Conservation (phyloP, 495 filamentous ascomycete genomes). For the Jackrogersella minutella region DNA sequence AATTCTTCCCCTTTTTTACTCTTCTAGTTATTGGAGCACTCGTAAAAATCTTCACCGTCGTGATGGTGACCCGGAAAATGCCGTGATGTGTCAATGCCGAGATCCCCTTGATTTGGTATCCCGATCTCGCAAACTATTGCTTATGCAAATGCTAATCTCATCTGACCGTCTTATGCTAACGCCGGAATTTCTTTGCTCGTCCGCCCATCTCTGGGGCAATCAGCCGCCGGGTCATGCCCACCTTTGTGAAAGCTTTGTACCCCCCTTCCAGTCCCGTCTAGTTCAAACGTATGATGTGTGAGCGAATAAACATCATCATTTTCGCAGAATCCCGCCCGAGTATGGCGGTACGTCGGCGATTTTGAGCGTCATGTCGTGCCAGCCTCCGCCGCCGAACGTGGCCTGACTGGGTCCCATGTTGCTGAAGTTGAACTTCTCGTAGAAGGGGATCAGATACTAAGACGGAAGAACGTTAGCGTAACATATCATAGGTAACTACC, state of each 20-base stretch:
- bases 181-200: too few relatives aligned
- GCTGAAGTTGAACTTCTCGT: slow-evolving; percentile 77
- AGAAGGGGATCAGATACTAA: slow-evolving; percentile 72
- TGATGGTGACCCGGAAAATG: not conserved
- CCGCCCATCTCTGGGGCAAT: too few relatives aligned
- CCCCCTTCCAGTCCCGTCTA: too few relatives aligned
- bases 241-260: too few relatives aligned
- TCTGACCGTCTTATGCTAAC: slow-evolving; percentile 4
- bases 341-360: slow-evolving; percentile 9
- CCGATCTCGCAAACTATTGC: slow-evolving; percentile 35
- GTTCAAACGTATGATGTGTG: too few relatives aligned
- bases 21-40: not conserved
- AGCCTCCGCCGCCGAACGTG: slow-evolving; percentile 78
- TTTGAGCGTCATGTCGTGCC: slow-evolving; percentile 71
- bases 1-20: not conserved
- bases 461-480: not conserved
- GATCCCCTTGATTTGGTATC: slow-evolving; percentile 31
- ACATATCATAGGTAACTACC: not conserved
- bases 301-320: not conserved
- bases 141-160: slow-evolving; percentile 13
- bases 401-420: slow-evolving; percentile 70
- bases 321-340: not conserved
- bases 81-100: slow-evolving; percentile 25
- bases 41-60: not conserved
- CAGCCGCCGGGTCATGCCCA: too few relatives aligned